These are phyloP conservation scores for Pseudopediastrum boryanum DNA, from an alignment of 139 green algal species.

Conservation along the genomic window DNA sequence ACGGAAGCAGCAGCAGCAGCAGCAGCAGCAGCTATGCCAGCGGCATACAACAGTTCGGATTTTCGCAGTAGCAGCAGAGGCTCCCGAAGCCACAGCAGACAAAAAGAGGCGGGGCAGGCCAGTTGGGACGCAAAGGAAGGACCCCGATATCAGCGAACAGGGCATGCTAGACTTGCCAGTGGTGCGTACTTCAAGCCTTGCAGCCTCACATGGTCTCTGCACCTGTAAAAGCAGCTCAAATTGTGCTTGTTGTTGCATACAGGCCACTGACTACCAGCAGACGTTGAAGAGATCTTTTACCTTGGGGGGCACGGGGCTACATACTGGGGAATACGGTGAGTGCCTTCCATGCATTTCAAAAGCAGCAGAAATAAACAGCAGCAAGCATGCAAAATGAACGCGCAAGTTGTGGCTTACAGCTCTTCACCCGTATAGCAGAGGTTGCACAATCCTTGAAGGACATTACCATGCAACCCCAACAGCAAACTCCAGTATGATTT, in stretches of 20 bases:
- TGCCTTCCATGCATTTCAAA: not conserved
- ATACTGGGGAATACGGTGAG: slow-evolving; percentile 74
- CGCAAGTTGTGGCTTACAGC: not conserved
- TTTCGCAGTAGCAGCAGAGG: slow-evolving; percentile 32
- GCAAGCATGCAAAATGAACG: not conserved
- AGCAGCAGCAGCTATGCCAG: no score
- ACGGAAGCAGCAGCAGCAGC: no score
- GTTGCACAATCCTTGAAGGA: no score
- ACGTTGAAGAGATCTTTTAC: slow-evolving; percentile 82
- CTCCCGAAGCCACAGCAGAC: slow-evolving; percentile 3
- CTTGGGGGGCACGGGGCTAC: slow-evolving; percentile 75
- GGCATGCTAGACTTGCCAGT: slow-evolving; percentile 28
- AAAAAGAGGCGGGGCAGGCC: not conserved
- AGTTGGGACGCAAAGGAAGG: not conserved
- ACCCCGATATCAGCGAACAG: slow-evolving; percentile 14
- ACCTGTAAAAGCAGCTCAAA: not conserved
- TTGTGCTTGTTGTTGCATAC: not conserved
- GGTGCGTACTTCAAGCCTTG: not conserved
- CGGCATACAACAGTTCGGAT: no score
- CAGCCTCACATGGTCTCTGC: not conserved
- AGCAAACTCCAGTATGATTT: not conserved
- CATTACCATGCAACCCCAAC: no score
- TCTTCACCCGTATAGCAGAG: not conserved
- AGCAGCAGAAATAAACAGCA: not conserved
- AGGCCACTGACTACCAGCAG: slow-evolving; percentile 69